phyloP scores from a whole-genome alignment of 768 basidiomycete genomes.

The Rubroboletus satanas region DNA sequence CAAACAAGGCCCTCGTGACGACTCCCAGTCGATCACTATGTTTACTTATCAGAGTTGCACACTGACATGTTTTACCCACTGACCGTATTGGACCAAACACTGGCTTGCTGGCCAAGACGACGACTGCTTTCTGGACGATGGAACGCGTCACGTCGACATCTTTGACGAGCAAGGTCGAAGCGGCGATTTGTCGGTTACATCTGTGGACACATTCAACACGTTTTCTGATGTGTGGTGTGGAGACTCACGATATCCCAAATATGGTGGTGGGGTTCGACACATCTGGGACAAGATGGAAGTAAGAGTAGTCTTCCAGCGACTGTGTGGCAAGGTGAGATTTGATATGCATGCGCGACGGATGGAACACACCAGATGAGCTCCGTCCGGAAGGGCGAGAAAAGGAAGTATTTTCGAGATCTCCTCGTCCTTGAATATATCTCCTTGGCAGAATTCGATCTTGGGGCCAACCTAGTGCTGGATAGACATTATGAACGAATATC shows the following conservation, averaged over 20 bases:
- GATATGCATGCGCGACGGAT: conserved; percentile 3
- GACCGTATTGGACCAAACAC: conserved; percentile 93
- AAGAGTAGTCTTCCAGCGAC: conserved; percentile 82
- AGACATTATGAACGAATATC: conserved; percentile 10
- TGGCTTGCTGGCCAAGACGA: conserved; percentile 86
- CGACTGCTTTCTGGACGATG: conserved; percentile 96
- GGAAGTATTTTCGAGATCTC: conserved; percentile 84
- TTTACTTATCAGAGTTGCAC: conserved; percentile 2
- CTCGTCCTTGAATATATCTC: conserved; percentile 79
- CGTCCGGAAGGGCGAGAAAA: conserved; percentile 95
- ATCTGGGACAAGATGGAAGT: conserved; percentile 85
- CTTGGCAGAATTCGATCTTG: conserved; percentile 78
- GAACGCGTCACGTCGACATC: conserved; percentile 87
- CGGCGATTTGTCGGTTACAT: conserved; percentile 92
- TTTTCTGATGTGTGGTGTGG: not conserved
- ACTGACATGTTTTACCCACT: conserved; percentile 2
- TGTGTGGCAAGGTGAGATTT: conserved; percentile 5
- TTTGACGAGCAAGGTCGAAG: conserved; percentile 72
- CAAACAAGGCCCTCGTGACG: conserved; percentile 87
- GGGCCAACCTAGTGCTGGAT: conserved; percentile 71
- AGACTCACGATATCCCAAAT: conserved; percentile 86
- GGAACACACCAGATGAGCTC: conserved; percentile 77
- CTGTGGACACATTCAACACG: conserved; percentile 35
- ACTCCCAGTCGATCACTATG: conserved; percentile 87
- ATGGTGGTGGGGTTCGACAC: conserved; percentile 72